Conservation (phyloP, 768 basidiomycete species). For the Trametes villosa region DNA sequence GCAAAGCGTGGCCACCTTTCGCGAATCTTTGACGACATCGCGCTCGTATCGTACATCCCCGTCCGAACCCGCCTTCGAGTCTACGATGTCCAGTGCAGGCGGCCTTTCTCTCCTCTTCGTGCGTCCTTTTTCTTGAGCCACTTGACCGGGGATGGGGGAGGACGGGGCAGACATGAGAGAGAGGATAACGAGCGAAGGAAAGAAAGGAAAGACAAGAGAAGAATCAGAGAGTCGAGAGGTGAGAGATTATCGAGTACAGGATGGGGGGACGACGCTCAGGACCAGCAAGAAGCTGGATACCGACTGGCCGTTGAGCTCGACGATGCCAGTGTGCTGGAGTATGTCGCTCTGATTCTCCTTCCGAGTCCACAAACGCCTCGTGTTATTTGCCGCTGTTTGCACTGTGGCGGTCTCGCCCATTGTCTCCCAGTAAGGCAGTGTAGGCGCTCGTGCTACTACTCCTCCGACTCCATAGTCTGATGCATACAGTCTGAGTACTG, state of each 20-base stretch:
- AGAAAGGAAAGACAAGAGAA: slow-evolving; percentile 39
- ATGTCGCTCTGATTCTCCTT: slow-evolving; percentile 14
- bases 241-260: slow-evolving; percentile 13
- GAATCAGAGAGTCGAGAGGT: slow-evolving; percentile 21
- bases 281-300: slow-evolving; percentile 22
- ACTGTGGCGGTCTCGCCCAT: slow-evolving; percentile 19
- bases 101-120: slow-evolving; percentile 55
- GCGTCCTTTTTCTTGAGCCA: slow-evolving; percentile 42
- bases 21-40: slow-evolving; percentile 33
- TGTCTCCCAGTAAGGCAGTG: neutral
- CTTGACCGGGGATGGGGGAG: slow-evolving; percentile 45
- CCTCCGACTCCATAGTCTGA: too few species aligned
- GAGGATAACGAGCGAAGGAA: slow-evolving; percentile 42
- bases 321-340: slow-evolving; percentile 30
- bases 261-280: slow-evolving; percentile 12
- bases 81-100: slow-evolving; percentile 53
- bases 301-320: slow-evolving; percentile 32
- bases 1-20: slow-evolving; percentile 39
- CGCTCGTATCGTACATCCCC: slow-evolving; percentile 46
- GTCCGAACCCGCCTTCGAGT: slow-evolving; percentile 44
- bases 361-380: slow-evolving; percentile 26
- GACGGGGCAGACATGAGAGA: slow-evolving; percentile 46
- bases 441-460: neutral
- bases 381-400: slow-evolving; percentile 29
- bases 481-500: too few species aligned